phyloP scores from a whole-genome alignment of 495 filamentous ascomycete species.

The Talaromyces adpressus region DNA sequence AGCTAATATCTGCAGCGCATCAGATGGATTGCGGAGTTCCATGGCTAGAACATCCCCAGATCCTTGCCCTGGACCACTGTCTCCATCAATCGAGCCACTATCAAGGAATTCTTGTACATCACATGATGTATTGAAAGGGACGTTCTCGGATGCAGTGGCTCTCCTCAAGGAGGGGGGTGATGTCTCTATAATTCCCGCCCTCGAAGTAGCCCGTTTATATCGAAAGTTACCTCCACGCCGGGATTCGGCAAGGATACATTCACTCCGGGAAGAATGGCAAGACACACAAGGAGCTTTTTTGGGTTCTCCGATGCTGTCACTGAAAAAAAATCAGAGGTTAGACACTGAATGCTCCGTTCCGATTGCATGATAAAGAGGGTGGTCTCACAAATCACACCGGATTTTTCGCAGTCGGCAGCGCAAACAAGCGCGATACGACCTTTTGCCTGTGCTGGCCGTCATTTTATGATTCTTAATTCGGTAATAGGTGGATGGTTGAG shows the following conservation, averaged over 20 bases:
- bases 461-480: not conserved
- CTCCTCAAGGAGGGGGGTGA: not conserved
- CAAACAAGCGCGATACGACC: not conserved
- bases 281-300: not conserved
- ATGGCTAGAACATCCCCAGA: not conserved
- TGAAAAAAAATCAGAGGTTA: not conserved
- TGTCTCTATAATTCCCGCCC: not conserved
- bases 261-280: not conserved
- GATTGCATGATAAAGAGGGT: not conserved
- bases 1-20: not conserved
- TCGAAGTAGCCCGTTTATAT: not conserved
- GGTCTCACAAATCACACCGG: not conserved
- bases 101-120: too few relatives aligned
- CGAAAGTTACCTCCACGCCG: not conserved
- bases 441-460: not conserved
- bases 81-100: too few relatives aligned
- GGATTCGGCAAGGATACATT: not conserved
- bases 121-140: not conserved
- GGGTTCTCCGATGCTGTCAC: not conserved
- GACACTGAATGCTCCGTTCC: not conserved
- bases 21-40: not conserved
- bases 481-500: not conserved
- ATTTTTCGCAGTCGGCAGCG: not conserved
- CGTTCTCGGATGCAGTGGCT: not conserved
- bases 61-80: not conserved